Evolutionary conservation across 768 basidiomycete genomes (phyloP), one percentile per base, ranked within the genome.

Genomic region (Xanthoconium stramineum): DNA sequence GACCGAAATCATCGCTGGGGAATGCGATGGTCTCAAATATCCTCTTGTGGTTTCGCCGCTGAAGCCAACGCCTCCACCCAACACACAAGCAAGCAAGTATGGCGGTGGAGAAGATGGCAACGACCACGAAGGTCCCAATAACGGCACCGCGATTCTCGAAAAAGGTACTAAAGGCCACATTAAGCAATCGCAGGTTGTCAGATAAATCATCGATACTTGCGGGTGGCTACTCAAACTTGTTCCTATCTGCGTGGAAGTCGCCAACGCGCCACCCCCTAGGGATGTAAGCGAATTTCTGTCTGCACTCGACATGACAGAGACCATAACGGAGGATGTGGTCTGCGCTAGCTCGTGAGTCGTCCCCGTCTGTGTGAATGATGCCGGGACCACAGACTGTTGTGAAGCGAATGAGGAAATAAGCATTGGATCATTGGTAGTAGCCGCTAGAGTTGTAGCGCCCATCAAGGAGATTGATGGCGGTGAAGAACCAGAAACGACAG

Each of bases 111-210:
- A 79, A 71, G 20, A 92, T 65, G 8, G 86, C 89, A 42, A 86
- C 78, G 12, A 77, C 83, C 8, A 87, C 76, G 68, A 92, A 91
- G n/a, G 85, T 82, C 8, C 86, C 89, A 2, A 84, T 83, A 5
- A 90, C 84, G 11, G 84, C 85, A 3, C 84, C 83, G 30, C 76
- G 83, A 65, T 91, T 85, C 45, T 75, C 72, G 61, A 90, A 81
- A 72, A 91, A 86, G 12, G 83, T 85, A 53, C 17, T 7, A 43
- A 39, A 58, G 47, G 33, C n/a, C 6, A 59, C 15, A 20, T 47
- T 55, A 33, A 51, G 39, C 19, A n/a, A 65, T 39, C 12, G 45
- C 15, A 35, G 8, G 28, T 43, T 6, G 28, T 24, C 24, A 42
- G 6, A 24, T 32, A n/a, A 43, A 47, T 35, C 9, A 19, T 42